Evolutionary conservation across 1,284 basidiomycete genomes (phyloP), one percentile per base, ranked within the genome.

Genomic region (Cutaneotrichosporon sp.): DNA sequence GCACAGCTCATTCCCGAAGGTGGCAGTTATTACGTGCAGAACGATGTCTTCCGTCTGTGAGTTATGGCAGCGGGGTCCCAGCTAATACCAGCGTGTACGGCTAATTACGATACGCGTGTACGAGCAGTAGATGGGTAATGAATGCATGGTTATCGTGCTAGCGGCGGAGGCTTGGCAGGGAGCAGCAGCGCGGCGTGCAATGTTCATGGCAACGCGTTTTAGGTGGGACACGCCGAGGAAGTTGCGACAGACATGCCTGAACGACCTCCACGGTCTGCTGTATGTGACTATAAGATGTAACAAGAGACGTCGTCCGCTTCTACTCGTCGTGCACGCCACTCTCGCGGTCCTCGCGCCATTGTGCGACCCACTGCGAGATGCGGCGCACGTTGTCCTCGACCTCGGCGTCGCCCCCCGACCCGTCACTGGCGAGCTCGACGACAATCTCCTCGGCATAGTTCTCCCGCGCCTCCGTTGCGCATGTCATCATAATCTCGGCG

Each of bases 401-500:
- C 63, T 97, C 75, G 20, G 55, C 56, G 24, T 72, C 71, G 14
- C 53, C 85, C 31, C 87, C 85, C 38, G 81, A 82, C 16, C 78
- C 81, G 68, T 94, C 87, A 68, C 88, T 91, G 57, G 79, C 75
- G 22, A 98, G 79, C 70, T 91, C 90, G 20, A 97, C 86, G 27
- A 98, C 82, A 59, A 94, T 88, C 71, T 90, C 86, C 20, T 81
- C 71, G 0, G 85, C 82, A 72, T 97, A 99, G 1, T 88, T 88
- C 34, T 84, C 83, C 32, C 84, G 80, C 3, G 94, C 93, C 72
- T 98, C 94, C 39, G 90, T 87, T 9, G 88, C 77, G 22, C 96
- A 86, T 31, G 92, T 85, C 66, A 90, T 82, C 93, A 98, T 97
- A 70, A 99, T 98, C 76, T 99, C 94, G 9, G 93, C 92, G 64